Evolutionary conservation across 75 land plant genomes (phyloP).

Genomic region (Selaginella tamariscina): DNA sequence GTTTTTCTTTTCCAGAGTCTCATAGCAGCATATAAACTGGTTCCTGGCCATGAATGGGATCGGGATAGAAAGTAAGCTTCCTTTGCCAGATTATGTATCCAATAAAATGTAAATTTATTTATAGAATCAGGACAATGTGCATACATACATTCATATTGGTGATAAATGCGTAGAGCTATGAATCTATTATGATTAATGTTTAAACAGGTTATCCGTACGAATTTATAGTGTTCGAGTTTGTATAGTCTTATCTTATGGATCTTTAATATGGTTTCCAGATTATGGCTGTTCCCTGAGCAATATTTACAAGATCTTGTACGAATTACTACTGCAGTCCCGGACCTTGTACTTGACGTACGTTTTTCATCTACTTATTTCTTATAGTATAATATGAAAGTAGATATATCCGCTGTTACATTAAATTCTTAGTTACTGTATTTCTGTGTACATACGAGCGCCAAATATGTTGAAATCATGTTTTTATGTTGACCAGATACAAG

Average conservation of each 20-base stretch:
- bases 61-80: constrained; percentile 16
- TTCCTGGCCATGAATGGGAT: constrained; percentile 34
- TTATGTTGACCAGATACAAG: constrained; percentile 12
- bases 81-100: neutral
- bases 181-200: too few species aligned
- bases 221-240: too few species aligned
- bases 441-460: too few species aligned
- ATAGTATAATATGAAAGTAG: neutral
- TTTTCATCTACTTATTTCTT: constrained; percentile 5
- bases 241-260: neutral
- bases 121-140: too few species aligned
- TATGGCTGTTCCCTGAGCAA: constrained; percentile 28
- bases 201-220: too few species aligned
- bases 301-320: constrained; percentile 18
- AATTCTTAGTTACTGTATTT: too few species aligned
- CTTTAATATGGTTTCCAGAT: constrained; percentile 17
- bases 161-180: too few species aligned
- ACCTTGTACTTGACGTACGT: constrained; percentile 17
- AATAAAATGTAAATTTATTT: too few species aligned
- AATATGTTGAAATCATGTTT: too few species aligned
- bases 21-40: constrained; percentile 26
- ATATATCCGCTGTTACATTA: too few species aligned
- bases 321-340: constrained; percentile 16
- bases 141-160: too few species aligned
- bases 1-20: constrained; percentile 19